Evolutionary conservation across 768 basidiomycete genomes (phyloP), one percentile per base, ranked within the genome.

Genomic region (Xerocomellus chrysenteron): DNA sequence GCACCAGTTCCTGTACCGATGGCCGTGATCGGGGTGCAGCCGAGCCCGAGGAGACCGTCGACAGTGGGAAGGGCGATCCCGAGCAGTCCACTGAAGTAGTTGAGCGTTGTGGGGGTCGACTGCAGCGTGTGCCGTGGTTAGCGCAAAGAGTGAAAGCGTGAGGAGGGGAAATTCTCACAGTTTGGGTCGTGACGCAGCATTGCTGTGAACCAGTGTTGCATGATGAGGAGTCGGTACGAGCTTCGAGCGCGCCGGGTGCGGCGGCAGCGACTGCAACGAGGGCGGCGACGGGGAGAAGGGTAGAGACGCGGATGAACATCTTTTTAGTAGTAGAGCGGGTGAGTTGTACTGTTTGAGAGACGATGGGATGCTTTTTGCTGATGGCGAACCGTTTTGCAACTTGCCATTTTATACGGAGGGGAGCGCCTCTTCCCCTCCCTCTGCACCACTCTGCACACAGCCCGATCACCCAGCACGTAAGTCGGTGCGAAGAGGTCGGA

Each of bases 161-260:
- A 19, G 7, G 3, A 30, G 10, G 21, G 5, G 9, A 16, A 12
- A 36, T 24, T 7, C 57, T 35, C 11, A 62, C 63, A 2, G 16
- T 3, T n/a, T 44, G 21, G 26, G 50, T 52, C 5, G 4, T 50
- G 16, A 8, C 12, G 37, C 63, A 66, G 48, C 65, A 66, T 4
- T 55, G 52, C 2, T 51, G 9, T 2, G 49, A 11, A 3, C 65
- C 65, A 0, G 59, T 65, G 46, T 46, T 36, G 21, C 65, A 67
- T 14, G 52, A 26, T 3, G 52, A 30, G 37, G 16, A 4, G 35
- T 32, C 43, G 2, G 9, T 4, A 8, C 47, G 57, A 3, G 36
- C 62, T 9, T 44, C 48, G 42, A 60, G 39, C 33, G 1, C 44
- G n/a, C 8, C 39, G 16, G 63, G 63, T 2, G 52, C 62, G 11